phyloP scores from a whole-genome alignment of 1,139 yeast species.

The Suhomyces kunorum region DNA sequence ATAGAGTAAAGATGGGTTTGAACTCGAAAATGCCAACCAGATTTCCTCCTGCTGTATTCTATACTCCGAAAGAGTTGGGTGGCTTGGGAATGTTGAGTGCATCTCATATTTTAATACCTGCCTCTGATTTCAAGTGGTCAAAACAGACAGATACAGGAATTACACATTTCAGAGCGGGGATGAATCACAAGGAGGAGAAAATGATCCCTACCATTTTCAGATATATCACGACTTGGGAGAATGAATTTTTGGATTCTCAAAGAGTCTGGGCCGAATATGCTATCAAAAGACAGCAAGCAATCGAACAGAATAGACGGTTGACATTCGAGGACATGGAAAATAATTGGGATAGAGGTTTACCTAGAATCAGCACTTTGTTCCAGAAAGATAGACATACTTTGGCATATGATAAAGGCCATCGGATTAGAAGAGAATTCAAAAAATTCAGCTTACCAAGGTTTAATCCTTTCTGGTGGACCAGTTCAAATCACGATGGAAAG shows the following conservation, averaged over 20 bases:
- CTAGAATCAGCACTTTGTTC: conserved; percentile 90
- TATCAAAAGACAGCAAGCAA: conserved; percentile 82
- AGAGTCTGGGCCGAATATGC: conserved; percentile 99
- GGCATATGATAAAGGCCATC: conserved; percentile 93
- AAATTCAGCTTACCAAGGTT: conserved; percentile 69
- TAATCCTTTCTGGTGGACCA: conserved; percentile 98
- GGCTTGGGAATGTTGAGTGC: conserved; percentile 98
- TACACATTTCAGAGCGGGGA: conserved; percentile 92
- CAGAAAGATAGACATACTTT: conserved; percentile 94
- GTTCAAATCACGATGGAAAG: conserved; percentile 90
- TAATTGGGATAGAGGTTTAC: conserved; percentile 95
- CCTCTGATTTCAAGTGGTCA: conserved; percentile 89
- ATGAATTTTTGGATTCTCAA: conserved; percentile 91
- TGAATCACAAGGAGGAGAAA: conserved; percentile 78
- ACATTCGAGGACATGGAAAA: conserved; percentile 93
- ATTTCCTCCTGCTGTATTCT: conserved; percentile 98
- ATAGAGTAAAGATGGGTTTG: conserved; percentile 89
- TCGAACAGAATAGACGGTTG: conserved; percentile 79
- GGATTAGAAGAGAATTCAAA: conserved; percentile 77
- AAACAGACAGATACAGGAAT: conserved; percentile 93
- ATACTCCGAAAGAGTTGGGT: conserved; percentile 95
- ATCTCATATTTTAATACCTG: conserved; percentile 91
- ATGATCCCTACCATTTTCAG: conserved; percentile 91
- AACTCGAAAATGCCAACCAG: conserved; percentile 98
- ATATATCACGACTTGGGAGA: conserved; percentile 94